Evolutionary conservation across 73 alveolate genomes (phyloP).

Genomic region (Uronychia setigera): DNA sequence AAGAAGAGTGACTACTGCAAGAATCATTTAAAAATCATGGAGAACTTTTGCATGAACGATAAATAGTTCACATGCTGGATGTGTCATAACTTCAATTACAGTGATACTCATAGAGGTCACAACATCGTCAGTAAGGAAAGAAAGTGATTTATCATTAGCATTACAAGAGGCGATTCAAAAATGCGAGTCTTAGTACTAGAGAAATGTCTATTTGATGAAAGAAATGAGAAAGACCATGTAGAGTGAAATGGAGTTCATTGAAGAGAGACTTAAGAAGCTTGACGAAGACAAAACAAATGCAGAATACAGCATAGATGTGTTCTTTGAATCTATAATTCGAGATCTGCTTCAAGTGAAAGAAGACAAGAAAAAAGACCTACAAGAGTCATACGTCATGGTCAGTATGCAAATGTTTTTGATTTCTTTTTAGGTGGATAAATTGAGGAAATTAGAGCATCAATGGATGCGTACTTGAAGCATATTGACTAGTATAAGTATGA

Average conservation of each 20-base stretch:
- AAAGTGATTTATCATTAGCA: neutral
- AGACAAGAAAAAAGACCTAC: conserved; percentile 27
- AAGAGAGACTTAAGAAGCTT: neutral
- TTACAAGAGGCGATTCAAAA: conserved; percentile 50
- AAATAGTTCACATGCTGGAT: conserved; percentile 66
- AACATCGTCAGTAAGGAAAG: conserved; percentile 30
- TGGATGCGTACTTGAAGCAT: conserved; percentile 6
- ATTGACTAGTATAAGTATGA: conserved; percentile 9
- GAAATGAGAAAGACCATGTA: conserved; percentile 20
- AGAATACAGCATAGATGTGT: conserved; percentile 10
- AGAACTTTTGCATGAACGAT: conserved; percentile 65
- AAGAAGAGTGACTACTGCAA: conserved; percentile 44
- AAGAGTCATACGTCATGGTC: conserved; percentile 3
- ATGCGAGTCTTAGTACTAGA: conserved; percentile 22
- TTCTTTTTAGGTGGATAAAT: conserved; percentile 2
- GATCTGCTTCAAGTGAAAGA: conserved; percentile 15
- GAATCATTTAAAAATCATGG: conserved; percentile 55
- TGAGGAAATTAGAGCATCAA: conserved; percentile 1
- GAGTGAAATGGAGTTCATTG: neutral
- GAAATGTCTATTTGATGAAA: conserved; percentile 25
- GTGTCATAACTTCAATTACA: conserved; percentile 65
- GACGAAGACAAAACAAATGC: conserved; percentile 22
- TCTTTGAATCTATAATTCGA: neutral
- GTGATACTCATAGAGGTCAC: conserved; percentile 61
- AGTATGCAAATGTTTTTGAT: too few relatives aligned